Evolutionary conservation across 495 filamentous ascomycete genomes (phyloP), one percentile per base, ranked within the genome.

Genomic region (Penicillium verhagenii): DNA sequence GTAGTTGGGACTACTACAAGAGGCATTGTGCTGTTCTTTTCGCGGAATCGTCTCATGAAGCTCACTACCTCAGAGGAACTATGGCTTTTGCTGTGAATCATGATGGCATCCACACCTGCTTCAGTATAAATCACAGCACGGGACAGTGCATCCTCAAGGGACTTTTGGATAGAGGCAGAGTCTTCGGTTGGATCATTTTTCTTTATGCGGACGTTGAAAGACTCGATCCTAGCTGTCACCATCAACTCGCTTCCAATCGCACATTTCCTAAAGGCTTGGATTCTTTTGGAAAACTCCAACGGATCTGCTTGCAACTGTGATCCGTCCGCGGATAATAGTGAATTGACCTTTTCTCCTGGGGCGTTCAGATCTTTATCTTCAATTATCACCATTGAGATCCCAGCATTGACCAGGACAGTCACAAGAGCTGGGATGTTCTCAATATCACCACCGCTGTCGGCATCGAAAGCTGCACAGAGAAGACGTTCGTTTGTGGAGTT

Each of bases 21-120:
- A 18, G 50, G 50, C 9, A 24, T 52, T 6, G n/a, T 19, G 21
- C 19, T 21, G 10, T 45, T 38, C 4, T 3, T 18, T 8, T 31
- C 11, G 13, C 50, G 50, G 26, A 52, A 44, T 3, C 18, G 24
- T 9, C 20, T 31, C 8, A 45, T 1, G 26, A 52, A 52, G 4
- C 21, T 26, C 6, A 52, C 24, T 4, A 52, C 50, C 19, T 52
- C 50, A 1, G 9, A 13, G 1, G 50, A 16, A 13, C 18, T 44
- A 1, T 23, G 11, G 16, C 50, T 52, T 31, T 52, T 52, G 50
- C 50, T 52, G 39, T 52, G 50, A 31, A 52, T 52, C 50, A 52
- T 52, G 16, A 52, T 45, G 2, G 50, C 38, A 13, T 52, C 50
- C 14, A 39, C 50, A 6, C 50, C 50, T 18, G 38, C 39, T 23